Evolutionary conservation across 2,329 filamentous ascomycete genomes (phyloP).

Genomic region (Beauveria brongniartii): DNA sequence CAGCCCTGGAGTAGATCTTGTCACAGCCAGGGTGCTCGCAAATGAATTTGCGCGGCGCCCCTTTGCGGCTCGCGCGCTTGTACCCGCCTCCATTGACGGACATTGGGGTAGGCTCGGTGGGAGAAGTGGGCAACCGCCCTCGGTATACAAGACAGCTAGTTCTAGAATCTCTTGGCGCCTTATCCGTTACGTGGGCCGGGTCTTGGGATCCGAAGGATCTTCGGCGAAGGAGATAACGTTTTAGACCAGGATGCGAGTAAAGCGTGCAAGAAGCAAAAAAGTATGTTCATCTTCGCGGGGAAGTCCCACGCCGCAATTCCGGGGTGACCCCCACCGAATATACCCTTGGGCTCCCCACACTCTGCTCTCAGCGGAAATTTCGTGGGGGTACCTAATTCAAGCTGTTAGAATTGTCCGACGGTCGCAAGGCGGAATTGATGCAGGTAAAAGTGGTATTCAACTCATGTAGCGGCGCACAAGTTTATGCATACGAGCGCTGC

Average conservation of each 20-base stretch:
- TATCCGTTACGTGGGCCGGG: background rate
- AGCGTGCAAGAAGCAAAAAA: conserved; percentile 3
- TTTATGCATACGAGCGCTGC: too few species aligned
- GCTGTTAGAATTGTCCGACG: background rate
- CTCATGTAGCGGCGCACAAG: background rate
- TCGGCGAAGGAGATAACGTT: background rate
- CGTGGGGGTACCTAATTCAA: conserved; percentile 1
- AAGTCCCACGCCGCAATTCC: conserved; percentile 3
- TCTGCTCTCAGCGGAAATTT: background rate
- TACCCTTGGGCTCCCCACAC: background rate
- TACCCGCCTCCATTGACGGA: conserved; percentile 23
- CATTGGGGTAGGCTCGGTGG: background rate
- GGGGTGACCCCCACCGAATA: conserved; percentile 12
- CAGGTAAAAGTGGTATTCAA: background rate
- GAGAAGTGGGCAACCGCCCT: background rate
- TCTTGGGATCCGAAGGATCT: background rate
- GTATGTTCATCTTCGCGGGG: conserved; percentile 1
- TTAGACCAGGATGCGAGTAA: background rate
- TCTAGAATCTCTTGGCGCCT: background rate
- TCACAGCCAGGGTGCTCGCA: conserved; percentile 66
- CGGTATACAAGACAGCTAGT: background rate
- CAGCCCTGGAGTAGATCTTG: conserved; percentile 72
- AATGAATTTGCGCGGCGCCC: conserved; percentile 43
- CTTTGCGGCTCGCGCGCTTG: conserved; percentile 45
- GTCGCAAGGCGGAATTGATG: background rate